These are phyloP conservation scores for Fonsecaea erecta DNA, from an alignment of 2,329 filamentous ascomycete genomes.

Conservation along the genomic window DNA sequence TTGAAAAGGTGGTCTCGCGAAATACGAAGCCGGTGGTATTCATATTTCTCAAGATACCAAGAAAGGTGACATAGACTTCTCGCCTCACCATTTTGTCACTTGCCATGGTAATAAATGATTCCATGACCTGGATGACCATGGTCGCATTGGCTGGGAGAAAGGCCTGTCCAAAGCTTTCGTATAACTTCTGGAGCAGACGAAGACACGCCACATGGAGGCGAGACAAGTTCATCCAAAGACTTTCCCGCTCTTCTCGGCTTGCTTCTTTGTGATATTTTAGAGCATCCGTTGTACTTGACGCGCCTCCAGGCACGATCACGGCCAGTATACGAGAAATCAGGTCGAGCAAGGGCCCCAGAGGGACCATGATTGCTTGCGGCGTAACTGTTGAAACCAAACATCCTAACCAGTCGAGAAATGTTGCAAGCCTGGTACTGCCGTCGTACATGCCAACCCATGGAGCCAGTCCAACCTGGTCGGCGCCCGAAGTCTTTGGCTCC, in stretches of 20 bases:
- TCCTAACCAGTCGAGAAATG: constrained; percentile 68
- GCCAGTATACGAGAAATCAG: constrained; percentile 71
- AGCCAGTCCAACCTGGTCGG: constrained; percentile 59
- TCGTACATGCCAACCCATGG: constrained; percentile 75
- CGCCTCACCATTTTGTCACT: constrained; percentile 60
- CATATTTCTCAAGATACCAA: constrained; percentile 62
- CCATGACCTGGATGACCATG: constrained; percentile 71
- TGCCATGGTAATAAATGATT: constrained; percentile 66
- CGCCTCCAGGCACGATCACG: constrained; percentile 59
- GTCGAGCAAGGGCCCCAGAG: constrained; percentile 70
- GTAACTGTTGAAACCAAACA: constrained; percentile 69
- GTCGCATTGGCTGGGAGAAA: constrained; percentile 66
- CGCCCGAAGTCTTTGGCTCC: constrained; percentile 45
- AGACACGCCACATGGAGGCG: constrained; percentile 75
- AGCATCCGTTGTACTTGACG: constrained; percentile 45
- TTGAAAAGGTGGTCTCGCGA: constrained; percentile 65
- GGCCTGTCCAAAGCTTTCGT: constrained; percentile 62
- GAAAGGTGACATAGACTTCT: constrained; percentile 64
- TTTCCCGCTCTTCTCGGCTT: constrained; percentile 78
- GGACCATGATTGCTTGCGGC: constrained; percentile 67
- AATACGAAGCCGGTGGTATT: constrained; percentile 71
- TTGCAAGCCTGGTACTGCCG: constrained; percentile 71
- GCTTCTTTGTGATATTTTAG: constrained; percentile 74
- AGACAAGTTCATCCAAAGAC: constrained; percentile 74
- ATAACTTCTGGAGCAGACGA: constrained; percentile 62